Evolutionary conservation across 2,329 filamentous ascomycete species (phyloP), one percentile per base, ranked within the genome.

Genomic region (Thelonectria olida): DNA sequence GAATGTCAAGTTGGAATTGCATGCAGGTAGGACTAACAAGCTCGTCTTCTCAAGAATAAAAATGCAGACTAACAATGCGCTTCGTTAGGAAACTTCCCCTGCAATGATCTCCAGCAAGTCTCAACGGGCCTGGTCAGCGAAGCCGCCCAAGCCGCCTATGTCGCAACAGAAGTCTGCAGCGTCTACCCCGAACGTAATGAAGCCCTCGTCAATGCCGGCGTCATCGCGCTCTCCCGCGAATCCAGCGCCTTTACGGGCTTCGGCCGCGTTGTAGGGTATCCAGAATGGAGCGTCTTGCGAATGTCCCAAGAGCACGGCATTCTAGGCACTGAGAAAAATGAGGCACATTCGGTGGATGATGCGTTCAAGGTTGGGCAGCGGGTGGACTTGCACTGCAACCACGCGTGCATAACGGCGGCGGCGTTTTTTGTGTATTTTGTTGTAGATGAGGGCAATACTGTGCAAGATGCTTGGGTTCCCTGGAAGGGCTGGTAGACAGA

Each of bases 271-370:
- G 72, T 72, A 19, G 69, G 70, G 25, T 65, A 67, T 34, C 64
- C 67, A 0, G 63, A 60, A 19, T 79, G 77, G 77, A 64, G 64
- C 52, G 70, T 79, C 23, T 69, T 72, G 8, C 72, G 76, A 17
- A 66, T 78, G 54, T 75, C 75, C 8, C 77, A 79, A 66, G 77
- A 79, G 49, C 77, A 79, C 58, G 77, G 77, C 2, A 78, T 79
- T 47, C 49, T 79, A 39, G 72, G 67, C 15, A 65, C 65, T 39
- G 58, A 51, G 15, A 63, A 68, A 17, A 67, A 70, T 8, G 28
- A 12, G 3, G 60, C 67, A 15, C 63, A 66, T 12, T 61, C 52
- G 23, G 68, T 70, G 1, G 69, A 72, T 13, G 67, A 73, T 2
- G 66, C 64, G 9, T 77, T 78, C 13, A 60, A 69, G 47, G 68